Evolutionary conservation across 257 asterid genomes (phyloP).

Genomic region (Coffea eugenioides): DNA sequence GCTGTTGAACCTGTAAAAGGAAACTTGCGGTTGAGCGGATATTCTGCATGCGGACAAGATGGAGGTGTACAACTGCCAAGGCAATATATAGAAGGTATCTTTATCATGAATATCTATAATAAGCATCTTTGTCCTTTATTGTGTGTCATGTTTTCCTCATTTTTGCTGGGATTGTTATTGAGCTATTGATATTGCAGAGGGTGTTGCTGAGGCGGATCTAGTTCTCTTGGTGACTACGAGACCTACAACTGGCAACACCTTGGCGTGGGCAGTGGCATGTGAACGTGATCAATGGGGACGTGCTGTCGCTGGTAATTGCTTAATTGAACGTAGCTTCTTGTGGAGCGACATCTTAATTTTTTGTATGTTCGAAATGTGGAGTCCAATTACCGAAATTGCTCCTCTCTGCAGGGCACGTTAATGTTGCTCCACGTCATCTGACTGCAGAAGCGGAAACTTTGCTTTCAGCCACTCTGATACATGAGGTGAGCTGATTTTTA

Average conservation of each 20-base stretch:
- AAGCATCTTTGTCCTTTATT: background rate
- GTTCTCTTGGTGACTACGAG: conserved; percentile 95
- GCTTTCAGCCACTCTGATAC: conserved; percentile 88
- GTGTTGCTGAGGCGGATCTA: conserved; percentile 86
- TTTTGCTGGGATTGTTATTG: background rate
- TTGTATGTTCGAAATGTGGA: background rate
- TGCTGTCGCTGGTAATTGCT: conserved; percentile 84
- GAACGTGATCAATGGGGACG: conserved; percentile 99
- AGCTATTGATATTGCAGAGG: conserved; percentile 49
- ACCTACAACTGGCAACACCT: conserved; percentile 93
- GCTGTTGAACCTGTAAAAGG: conserved; percentile 97
- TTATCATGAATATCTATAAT: conserved; percentile 9
- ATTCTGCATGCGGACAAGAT: conserved; percentile 99
- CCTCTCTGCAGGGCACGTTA: conserved; percentile 76
- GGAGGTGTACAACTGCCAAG: conserved; percentile 99
- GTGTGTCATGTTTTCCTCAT: background rate
- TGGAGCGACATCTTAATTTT: background rate
- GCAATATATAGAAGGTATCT: conserved; percentile 84
- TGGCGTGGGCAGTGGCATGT: conserved; percentile 99
- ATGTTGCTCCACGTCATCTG: conserved; percentile 98
- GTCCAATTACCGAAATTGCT: background rate
- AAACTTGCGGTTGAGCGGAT: conserved; percentile 93
- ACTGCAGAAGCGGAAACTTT: conserved; percentile 95
- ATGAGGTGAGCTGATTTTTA: conserved; percentile 55
- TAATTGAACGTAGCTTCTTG: conserved; percentile 13